Evolutionary conservation across 768 basidiomycete species (phyloP), one percentile per base, ranked within the genome.

Genomic region (Gelatoporia subvermispora): DNA sequence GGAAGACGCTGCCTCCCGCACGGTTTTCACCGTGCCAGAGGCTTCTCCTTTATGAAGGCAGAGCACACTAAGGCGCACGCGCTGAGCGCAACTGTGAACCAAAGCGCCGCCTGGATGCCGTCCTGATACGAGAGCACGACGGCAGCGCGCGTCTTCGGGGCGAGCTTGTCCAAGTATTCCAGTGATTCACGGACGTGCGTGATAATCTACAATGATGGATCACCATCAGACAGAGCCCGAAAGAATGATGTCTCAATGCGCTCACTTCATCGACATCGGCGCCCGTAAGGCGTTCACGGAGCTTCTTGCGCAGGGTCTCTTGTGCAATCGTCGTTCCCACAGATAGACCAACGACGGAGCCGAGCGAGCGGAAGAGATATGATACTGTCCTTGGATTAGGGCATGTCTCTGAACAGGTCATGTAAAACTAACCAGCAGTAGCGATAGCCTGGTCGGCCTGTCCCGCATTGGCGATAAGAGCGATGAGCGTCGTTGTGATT

Each of bases 351-450:
- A 82, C 63, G 8, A 84, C 79, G 1, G 73, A 73, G 2, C 82
- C 82, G 11, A 84, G 60, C 2, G 81, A 82, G 31, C 82, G 78
- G 69, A 84, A 84, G 31, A 85, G 78, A 59, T 82, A 83, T 0
- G 79, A 82, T 1, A 79, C 82, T 81, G 55, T 7, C 20, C 25
- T 41, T 17, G 35, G 11, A 35, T 35, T 4, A 8, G 23, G 40
- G 5, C 44, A 38, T 16, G 20, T 7, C 20, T 5, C 5, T 8
- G 15, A 5, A 38, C 20, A 5, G 37, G 5, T 8, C 5, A 8
- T 15, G 11, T 2, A 22, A 13, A 31, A 43, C 70, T 4, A 34
- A 78, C 81, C 78, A 34, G 81, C 81, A 9, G 81, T 85, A 1
- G 81, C 81, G 35, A 83, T 77, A 8, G 82, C 83, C 57, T 84